These are phyloP conservation scores for Phaseolus lunatus DNA, from an alignment of 306 rosid species.

Conservation along the genomic window DNA sequence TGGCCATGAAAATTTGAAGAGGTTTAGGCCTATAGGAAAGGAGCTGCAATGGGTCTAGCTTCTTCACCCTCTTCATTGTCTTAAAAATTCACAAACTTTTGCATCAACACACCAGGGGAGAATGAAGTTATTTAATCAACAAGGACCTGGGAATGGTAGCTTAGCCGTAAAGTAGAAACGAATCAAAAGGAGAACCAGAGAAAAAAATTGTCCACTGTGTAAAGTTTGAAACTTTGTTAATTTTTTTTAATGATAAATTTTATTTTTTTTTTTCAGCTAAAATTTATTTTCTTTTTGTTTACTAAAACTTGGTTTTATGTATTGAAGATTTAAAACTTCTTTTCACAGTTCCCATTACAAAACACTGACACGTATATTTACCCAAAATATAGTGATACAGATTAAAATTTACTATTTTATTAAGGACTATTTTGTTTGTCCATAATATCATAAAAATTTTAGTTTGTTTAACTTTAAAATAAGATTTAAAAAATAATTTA, in stretches of 20 bases:
- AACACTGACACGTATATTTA: no score
- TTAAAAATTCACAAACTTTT: constrained; percentile 16
- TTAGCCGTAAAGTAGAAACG: constrained; percentile 18
- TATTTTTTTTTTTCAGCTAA: no score
- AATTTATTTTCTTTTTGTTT: neutral
- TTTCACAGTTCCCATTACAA: neutral
- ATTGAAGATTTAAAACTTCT: neutral
- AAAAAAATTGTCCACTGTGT: neutral
- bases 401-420: no score
- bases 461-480: no score
- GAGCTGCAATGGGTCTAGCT: constrained; percentile 49
- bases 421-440: no score
- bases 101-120: neutral
- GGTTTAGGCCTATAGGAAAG: constrained; percentile 54
- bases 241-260: no score
- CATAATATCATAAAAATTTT: no score
- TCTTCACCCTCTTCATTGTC: constrained; percentile 68
- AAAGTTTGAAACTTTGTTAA: neutral
- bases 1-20: constrained; percentile 61
- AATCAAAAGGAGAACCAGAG: neutral
- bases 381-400: no score
- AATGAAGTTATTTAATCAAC: constrained; percentile 30
- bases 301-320: neutral
- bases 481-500: no score
- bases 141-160: neutral